Percentiles rank a stretch among this genome's conserved stretches.
These are phyloP conservation scores for Geosmithia morbida DNA, from an alignment of 2,329 filamentous ascomycete species.

Conservation along the genomic window DNA sequence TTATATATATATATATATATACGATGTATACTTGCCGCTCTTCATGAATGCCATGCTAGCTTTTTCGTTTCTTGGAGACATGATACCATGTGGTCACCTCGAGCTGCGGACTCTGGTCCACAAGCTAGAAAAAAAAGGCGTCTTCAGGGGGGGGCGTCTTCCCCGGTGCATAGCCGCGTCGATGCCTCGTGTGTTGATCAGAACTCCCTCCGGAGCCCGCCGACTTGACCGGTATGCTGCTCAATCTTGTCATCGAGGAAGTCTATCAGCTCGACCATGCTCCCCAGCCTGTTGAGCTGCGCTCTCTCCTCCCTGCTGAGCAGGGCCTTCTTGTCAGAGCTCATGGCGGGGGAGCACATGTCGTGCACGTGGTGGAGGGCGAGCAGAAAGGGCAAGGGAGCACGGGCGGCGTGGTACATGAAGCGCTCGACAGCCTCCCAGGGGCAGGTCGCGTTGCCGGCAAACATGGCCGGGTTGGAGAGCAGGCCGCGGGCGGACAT, in stretches of 20 bases:
- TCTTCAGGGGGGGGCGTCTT: neutral
- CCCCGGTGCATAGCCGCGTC: too few species aligned
- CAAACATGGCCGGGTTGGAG: constrained; percentile 53
- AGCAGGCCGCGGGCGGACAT: constrained; percentile 59
- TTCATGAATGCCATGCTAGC: constrained; percentile 2
- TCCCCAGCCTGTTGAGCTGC: constrained; percentile 30
- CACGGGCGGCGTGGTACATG: constrained; percentile 39
- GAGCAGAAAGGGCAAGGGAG: constrained; percentile 48
- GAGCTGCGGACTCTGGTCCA: too few species aligned
- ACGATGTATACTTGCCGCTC: neutral
- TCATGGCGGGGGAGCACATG: constrained; percentile 48
- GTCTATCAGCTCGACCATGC: constrained; percentile 45
- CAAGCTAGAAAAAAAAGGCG: constrained; percentile 1
- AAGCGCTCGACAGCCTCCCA: constrained; percentile 51
- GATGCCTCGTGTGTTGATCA: constrained; percentile 7
- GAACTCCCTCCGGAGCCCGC: constrained; percentile 16
- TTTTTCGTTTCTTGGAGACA: constrained; percentile 4
- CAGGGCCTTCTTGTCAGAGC: constrained; percentile 33
- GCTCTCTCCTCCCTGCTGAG: constrained; percentile 41
- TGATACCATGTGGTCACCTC: constrained; percentile 13
- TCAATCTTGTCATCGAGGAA: constrained; percentile 38
- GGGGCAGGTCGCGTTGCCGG: constrained; percentile 38
- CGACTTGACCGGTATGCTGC: constrained; percentile 15
- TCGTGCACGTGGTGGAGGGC: constrained; percentile 51
- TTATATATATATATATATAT: constrained; percentile 2